phyloP scores from a whole-genome alignment of 805 yeast species.

The Hanseniaspora guilliermondii region DNA sequence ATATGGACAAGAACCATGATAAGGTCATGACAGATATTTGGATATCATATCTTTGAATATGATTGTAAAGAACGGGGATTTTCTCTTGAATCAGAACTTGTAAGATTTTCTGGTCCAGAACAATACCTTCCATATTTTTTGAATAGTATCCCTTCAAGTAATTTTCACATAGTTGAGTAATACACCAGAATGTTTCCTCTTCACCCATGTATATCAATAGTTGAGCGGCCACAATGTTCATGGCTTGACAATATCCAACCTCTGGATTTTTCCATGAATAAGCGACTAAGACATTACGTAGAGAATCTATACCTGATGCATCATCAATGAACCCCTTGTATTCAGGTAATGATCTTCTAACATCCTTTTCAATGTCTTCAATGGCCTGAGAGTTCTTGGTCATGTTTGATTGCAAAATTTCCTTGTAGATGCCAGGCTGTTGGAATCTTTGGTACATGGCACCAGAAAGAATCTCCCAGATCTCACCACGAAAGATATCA shows the following conservation, averaged over 20 bases:
- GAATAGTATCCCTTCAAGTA: conserved; percentile 93
- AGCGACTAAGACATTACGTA: conserved; percentile 81
- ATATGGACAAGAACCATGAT: conserved; percentile 91
- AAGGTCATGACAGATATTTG: conserved; percentile 85
- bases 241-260: conserved; percentile 96
- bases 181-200: conserved; percentile 94
- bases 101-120: conserved; percentile 85
- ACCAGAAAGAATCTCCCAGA: conserved; percentile 90
- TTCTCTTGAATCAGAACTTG: conserved; percentile 81
- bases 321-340: conserved; percentile 82
- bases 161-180: conserved; percentile 66
- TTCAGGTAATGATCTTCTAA: conserved; percentile 89
- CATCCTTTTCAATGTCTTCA: conserved; percentile 92
- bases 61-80: conserved; percentile 80
- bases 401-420: conserved; percentile 45
- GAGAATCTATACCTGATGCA: conserved; percentile 64
- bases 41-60: conserved; percentile 64
- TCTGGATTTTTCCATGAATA: conserved; percentile 96
- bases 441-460: conserved; percentile 62
- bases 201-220: conserved; percentile 76
- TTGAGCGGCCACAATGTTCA: conserved; percentile 86
- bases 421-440: conserved; percentile 46
- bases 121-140: conserved; percentile 92
- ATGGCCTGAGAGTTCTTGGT: conserved; percentile 68
- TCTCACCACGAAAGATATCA: conserved; percentile 85